A percentile compares a stretch with the other conserved stretches of the same genome.
phyloP scores from a whole-genome alignment of 2,329 filamentous ascomycete genomes.

The Ascomycota sp. region DNA sequence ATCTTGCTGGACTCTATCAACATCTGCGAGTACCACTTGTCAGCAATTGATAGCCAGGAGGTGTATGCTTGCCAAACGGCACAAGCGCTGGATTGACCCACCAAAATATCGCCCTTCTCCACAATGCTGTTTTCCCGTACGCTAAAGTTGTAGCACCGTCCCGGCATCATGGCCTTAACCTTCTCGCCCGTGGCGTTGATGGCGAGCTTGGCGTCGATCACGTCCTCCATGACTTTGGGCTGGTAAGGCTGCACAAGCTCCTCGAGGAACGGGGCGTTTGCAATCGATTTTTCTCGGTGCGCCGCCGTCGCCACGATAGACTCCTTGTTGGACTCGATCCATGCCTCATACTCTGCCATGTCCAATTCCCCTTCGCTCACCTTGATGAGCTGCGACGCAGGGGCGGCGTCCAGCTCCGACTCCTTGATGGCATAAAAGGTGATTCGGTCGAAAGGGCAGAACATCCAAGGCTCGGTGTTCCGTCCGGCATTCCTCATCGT shows the following conservation, averaged over 20 bases:
- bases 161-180: constrained; percentile 12
- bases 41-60: background rate
- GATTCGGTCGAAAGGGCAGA: constrained; percentile 14
- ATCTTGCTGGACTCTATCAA: constrained; percentile 18
- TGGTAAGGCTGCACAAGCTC: constrained; percentile 10
- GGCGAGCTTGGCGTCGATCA: background rate
- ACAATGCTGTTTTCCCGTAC: constrained; percentile 8
- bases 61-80: background rate
- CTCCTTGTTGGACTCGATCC: constrained; percentile 10
- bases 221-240: background rate
- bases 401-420: constrained; percentile 7
- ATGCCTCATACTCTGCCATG: constrained; percentile 11
- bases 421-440: constrained; percentile 12
- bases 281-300: constrained; percentile 8
- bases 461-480: constrained; percentile 7
- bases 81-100: constrained; percentile 3
- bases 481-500: too few species aligned
- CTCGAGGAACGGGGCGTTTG: constrained; percentile 9
- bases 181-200: background rate
- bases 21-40: constrained; percentile 3
- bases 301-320: constrained; percentile 6
- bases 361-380: constrained; percentile 10
- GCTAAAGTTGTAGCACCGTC: constrained; percentile 13
- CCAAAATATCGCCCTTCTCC: constrained; percentile 10
- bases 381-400: constrained; percentile 7